Base-by-base conservation (phyloP, 306 rosid species). In the Geum urbanum region DNA sequence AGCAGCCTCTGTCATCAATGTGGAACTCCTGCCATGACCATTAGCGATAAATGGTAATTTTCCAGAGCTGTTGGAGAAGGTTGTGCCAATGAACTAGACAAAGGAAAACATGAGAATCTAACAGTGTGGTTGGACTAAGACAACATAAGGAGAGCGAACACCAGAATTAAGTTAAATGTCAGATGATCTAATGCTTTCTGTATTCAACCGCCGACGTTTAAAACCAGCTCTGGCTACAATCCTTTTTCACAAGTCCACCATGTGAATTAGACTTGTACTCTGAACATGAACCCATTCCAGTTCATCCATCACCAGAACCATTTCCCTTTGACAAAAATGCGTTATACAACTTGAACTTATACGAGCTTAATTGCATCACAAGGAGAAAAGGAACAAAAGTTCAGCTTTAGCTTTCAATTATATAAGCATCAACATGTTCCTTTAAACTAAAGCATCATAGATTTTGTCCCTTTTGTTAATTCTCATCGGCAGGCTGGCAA, bases 181-280 rank as follows among this genome's bases (percentile, higher is more conserved):
- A 44, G 94, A 72, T 20, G 94, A 83, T 88, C 91, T 86, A 80
- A 92, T 88, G 83, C 88, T 66, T 66, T 92, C 86, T 3, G 98
- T 92, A 69, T 85, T 92, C 86, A 92, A 79, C 84, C 90, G 86
- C 0, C 96, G 98, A 66, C 98, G 81, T 24, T 92, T 92, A 73
- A 92, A 92, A 51, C 98, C 98, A 58, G 97, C 88, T 74, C 98
- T 80, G 48, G 96, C 96, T 53, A 96, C 98, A 41, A 89, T 86
- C 76, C 98, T 85, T 68, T 68, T 90, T 96, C 58, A 81, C 86
- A 56, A 89, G 96, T 48, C 96, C 92, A 16, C 87, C 88, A 1
- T 90, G 85, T 1, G 86, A 78, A 51, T 64, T 73, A 19, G 77
- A 77, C 64, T 79, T 88, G 35, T 80, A 81, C 40, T 86, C 87